Conservation (phyloP, 257 asterid species). For the Perilla frutescens region DNA sequence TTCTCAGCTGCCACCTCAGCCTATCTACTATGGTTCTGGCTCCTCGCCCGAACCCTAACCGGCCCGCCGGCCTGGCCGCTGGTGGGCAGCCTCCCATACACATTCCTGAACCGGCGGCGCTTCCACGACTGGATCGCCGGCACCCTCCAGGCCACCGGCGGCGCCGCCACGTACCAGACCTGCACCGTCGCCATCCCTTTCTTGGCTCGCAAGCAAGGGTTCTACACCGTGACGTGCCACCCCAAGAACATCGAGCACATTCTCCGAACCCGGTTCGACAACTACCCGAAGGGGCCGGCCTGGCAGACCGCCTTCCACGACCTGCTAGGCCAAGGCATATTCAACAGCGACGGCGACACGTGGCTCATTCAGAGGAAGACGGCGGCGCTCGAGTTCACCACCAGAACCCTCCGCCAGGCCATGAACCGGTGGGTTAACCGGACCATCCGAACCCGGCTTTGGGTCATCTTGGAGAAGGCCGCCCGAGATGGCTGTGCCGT, state of each 20-base stretch:
- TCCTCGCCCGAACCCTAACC: conserved; percentile 60
- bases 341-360: conserved; percentile 86
- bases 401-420: conserved; percentile 90
- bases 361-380: conserved; percentile 89
- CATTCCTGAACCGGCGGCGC: conserved; percentile 63
- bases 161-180: conserved; percentile 76
- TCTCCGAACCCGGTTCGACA: conserved; percentile 79
- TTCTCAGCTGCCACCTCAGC: conserved; percentile 45
- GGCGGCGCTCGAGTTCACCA: conserved; percentile 86
- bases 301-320: conserved; percentile 93
- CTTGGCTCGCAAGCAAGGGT: conserved; percentile 69
- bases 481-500: conserved; percentile 49
- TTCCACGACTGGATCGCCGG: conserved; percentile 83
- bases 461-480: conserved; percentile 74
- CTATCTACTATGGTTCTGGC: conserved; percentile 70
- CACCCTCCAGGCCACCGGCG: conserved; percentile 62
- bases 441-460: conserved; percentile 73
- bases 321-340: conserved; percentile 81
- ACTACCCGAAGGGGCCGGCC: conserved; percentile 83
- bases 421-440: conserved; percentile 95
- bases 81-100: conserved; percentile 74
- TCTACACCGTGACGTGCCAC: conserved; percentile 80
- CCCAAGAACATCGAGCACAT: conserved; percentile 83
- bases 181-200: conserved; percentile 70
- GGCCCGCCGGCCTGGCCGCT: conserved; percentile 78